phyloP scores from a whole-genome alignment of 345 rosid species.

The Bruguiera parviflora region DNA sequence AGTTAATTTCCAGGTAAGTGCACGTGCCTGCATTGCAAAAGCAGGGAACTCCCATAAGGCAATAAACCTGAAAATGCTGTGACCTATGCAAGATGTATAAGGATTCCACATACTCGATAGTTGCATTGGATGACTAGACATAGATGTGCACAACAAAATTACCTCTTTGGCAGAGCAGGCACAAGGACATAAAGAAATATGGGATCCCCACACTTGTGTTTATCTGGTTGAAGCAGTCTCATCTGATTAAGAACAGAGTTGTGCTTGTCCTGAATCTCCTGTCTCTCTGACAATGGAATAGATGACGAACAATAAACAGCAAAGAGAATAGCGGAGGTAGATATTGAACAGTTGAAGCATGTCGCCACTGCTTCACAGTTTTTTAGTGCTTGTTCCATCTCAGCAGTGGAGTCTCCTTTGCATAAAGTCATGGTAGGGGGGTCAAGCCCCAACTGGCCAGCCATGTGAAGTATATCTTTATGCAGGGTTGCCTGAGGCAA shows the following conservation, averaged over 20 bases:
- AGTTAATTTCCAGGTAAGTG: not conserved
- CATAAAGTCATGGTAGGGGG: conserved; percentile 79
- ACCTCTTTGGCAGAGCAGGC: conserved; percentile 97
- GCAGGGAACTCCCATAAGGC: not conserved
- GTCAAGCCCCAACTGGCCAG: conserved; percentile 94
- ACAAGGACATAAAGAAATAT: conserved; percentile 63
- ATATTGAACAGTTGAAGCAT: conserved; percentile 63
- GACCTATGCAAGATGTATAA: not conserved
- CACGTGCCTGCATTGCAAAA: not conserved
- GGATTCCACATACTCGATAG: not conserved
- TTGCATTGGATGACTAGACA: not conserved
- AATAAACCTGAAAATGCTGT: not conserved
- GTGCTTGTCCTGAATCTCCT: conserved; percentile 56
- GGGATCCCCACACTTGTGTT: conserved; percentile 40
- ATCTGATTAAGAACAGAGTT: conserved; percentile 40
- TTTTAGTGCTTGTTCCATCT: conserved; percentile 71
- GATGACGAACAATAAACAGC: conserved; percentile 64
- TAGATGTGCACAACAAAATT: not conserved
- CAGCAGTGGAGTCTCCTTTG: conserved; percentile 57
- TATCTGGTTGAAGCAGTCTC: conserved; percentile 36
- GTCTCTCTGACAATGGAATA: conserved; percentile 53
- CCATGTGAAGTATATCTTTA: conserved; percentile 79
- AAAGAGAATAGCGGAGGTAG: conserved; percentile 60
- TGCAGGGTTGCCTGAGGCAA: conserved; percentile 78
- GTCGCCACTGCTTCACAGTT: conserved; percentile 95